phyloP scores from a whole-genome alignment of 2,329 filamentous ascomycete species.

The Endothia cerciana region DNA sequence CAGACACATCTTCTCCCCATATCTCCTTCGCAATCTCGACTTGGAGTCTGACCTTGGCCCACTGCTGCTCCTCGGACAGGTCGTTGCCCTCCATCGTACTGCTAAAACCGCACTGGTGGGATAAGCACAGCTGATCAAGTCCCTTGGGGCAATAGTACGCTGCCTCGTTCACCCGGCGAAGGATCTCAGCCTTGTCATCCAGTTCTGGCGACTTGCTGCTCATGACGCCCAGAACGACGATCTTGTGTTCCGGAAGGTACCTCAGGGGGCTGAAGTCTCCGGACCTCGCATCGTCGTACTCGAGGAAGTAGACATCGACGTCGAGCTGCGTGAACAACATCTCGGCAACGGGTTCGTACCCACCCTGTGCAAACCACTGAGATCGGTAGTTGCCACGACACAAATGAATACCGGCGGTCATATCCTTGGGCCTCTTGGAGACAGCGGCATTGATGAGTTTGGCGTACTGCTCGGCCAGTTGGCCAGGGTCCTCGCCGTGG shows the following conservation, averaged over 20 bases:
- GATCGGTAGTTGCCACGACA: slow-evolving; percentile 61
- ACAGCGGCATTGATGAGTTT: slow-evolving; percentile 59
- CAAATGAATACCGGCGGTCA: slow-evolving; percentile 60
- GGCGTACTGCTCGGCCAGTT: slow-evolving; percentile 56
- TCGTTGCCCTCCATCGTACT: slow-evolving; percentile 62
- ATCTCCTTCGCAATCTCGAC: slow-evolving; percentile 61
- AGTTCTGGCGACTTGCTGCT: slow-evolving; percentile 60
- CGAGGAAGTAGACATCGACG: slow-evolving; percentile 61
- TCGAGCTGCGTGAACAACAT: slow-evolving; percentile 51
- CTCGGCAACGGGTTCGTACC: slow-evolving; percentile 55
- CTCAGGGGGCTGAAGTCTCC: slow-evolving; percentile 59
- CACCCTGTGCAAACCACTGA: slow-evolving; percentile 61
- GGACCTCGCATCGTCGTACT: slow-evolving; percentile 60
- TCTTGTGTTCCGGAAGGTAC: slow-evolving; percentile 57
- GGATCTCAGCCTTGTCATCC: slow-evolving; percentile 48
- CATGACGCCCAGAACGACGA: slow-evolving; percentile 60
- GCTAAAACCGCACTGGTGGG: slow-evolving; percentile 62
- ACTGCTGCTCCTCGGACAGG: slow-evolving; percentile 59
- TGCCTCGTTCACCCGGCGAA: slow-evolving; percentile 48
- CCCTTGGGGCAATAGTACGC: slow-evolving; percentile 53
- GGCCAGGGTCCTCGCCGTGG: slow-evolving; percentile 52
- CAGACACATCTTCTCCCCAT: slow-evolving; percentile 53
- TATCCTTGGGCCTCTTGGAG: slow-evolving; percentile 53
- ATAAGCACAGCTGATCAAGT: slow-evolving; percentile 58
- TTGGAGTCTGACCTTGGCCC: slow-evolving; percentile 58